Conservation (phyloP, 306 rosid genomes). For the Begonia loranthoides region DNA sequence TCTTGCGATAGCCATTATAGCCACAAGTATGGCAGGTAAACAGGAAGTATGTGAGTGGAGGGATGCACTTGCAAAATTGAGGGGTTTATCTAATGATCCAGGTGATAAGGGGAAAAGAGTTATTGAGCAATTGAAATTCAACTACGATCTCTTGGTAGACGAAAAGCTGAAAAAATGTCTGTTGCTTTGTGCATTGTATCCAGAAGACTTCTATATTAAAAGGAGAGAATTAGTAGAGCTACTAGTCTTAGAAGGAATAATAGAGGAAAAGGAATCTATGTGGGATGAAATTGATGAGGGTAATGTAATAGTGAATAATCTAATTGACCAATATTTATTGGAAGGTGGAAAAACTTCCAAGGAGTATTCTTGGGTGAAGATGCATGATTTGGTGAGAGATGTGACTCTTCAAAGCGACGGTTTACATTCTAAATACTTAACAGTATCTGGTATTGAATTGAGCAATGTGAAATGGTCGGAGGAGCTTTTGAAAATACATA, state of each 20-base stretch:
- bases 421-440: not conserved
- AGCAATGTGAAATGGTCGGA: slow-evolving; percentile 1
- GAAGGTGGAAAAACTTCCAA: not conserved
- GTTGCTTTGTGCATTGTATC: not conserved
- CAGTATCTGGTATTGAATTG: slow-evolving; percentile 4
- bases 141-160: not conserved
- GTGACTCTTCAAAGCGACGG: slow-evolving; percentile 1
- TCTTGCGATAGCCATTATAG: not conserved
- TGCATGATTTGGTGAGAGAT: slow-evolving; percentile 11
- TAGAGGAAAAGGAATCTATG: not conserved
- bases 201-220: not conserved
- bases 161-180: not conserved
- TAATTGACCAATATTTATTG: slow-evolving; percentile 1
- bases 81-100: not conserved
- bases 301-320: not conserved
- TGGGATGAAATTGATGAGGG: not conserved
- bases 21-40: not conserved
- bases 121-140: not conserved
- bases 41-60: not conserved
- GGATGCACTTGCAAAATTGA: not conserved
- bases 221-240: not conserved
- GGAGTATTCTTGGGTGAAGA: not conserved
- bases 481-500: not conserved
- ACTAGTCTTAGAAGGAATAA: not conserved
- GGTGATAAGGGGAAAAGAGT: not conserved